Evolutionary conservation across 2,329 filamentous ascomycete species (phyloP).

Genomic region (Aspergillus quadrilineatus): DNA sequence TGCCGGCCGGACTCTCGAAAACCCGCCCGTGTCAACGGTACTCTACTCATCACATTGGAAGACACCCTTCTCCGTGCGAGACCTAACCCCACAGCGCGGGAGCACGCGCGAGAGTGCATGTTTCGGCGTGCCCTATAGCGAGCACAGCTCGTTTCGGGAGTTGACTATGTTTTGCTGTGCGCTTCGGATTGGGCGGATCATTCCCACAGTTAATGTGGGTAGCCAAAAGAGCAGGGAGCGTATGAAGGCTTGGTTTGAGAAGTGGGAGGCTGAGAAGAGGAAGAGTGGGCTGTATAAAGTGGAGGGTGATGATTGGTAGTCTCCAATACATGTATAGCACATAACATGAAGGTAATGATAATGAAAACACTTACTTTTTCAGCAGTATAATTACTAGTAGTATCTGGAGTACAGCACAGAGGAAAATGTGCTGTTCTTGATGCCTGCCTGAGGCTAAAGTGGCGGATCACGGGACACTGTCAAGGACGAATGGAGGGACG

Average conservation of each 20-base stretch:
- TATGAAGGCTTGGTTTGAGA: conserved; percentile 67
- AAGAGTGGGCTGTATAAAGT: conserved; percentile 60
- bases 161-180: conserved; percentile 90
- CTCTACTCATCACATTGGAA: conserved; percentile 72
- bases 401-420: too few species aligned
- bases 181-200: conserved; percentile 80
- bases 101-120: conserved; percentile 80
- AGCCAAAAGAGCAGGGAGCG: conserved; percentile 61
- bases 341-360: background rate
- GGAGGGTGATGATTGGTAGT: conserved; percentile 29
- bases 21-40: conserved; percentile 63
- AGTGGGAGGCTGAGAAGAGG: conserved; percentile 62
- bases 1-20: conserved; percentile 60
- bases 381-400: too few species aligned
- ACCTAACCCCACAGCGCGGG: conserved; percentile 78
- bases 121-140: conserved; percentile 92
- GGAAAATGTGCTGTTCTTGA: too few species aligned
- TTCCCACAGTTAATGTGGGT: conserved; percentile 90
- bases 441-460: too few species aligned
- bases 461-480: too few species aligned
- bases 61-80: conserved; percentile 66
- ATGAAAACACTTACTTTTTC: background rate
- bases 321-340: background rate
- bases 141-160: conserved; percentile 94
- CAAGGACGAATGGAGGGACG: background rate